Evolutionary conservation across 2,329 filamentous ascomycete genomes (phyloP), one percentile per base, ranked within the genome.

Genomic region (Tolypocladium pustulatum): DNA sequence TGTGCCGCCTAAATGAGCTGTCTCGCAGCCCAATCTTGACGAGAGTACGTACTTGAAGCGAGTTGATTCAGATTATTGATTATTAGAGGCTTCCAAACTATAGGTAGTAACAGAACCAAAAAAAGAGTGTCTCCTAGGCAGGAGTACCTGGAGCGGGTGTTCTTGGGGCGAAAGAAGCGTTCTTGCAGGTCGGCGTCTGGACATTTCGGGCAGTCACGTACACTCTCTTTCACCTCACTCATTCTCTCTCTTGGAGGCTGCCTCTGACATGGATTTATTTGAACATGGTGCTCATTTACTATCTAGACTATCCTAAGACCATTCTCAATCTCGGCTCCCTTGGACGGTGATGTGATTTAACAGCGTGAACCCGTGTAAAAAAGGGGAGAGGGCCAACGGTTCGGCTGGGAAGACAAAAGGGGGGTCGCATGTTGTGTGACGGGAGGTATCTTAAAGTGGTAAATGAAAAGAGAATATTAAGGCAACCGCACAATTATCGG

Each of bases 1-100:
- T 32, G 55, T 59, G 15, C 57, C 58, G 20, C 56, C 59, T 20
- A 59, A 51, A 22, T 43, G 58, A 56, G 58, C 41, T 22, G 30
- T 25, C 22, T 15, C 30, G 46, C 46, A 30, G 46, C 46, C 15
- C n/a, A 30, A 30, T 51, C 15, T 32, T 51, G 25, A 51, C 46
- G 46, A 51, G 46, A 20, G 17, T 17, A 51, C 17, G 46, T 51
- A 30, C 46, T 51, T 30, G 6, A 20, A 30, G 46, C 46, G 46
- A 38, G 7, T 30, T n/a, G 3, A 34, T 34, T n/a, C 15, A 41
- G 20, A n/a, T 41, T 15, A 41, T 30, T 55, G 20, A n/a, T 41
- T 15, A 41, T 30, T 41, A 55, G 32, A 34, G 32, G n/a, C n/a
- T n/a, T 34, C 32, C 32, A 34, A 4, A 34, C 32, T 34, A n/a